A percentile compares a stretch with the other conserved stretches of the same genome.
Evolutionary conservation across 495 filamentous ascomycete species (phyloP).

Genomic region (Xylaria grammica): DNA sequence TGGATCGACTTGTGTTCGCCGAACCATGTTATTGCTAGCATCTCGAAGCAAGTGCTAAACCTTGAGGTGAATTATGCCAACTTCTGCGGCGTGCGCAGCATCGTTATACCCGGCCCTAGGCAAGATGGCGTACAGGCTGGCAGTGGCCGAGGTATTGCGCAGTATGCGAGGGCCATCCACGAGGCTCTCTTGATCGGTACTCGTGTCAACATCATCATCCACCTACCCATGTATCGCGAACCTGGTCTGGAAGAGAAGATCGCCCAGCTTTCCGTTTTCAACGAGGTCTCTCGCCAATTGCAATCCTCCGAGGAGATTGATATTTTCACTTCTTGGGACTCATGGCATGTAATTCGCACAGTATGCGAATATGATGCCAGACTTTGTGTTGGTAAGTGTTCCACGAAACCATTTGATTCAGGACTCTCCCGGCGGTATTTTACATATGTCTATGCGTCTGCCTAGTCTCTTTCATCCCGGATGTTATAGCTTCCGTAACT

Average conservation of each 20-base stretch:
- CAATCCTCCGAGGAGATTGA: constrained; percentile 53
- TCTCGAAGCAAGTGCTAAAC: constrained; percentile 87
- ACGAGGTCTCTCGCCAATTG: constrained; percentile 30
- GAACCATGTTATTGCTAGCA: constrained; percentile 77
- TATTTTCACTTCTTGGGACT: constrained; percentile 83
- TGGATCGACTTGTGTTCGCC: constrained; percentile 92
- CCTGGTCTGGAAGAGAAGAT: constrained; percentile 47
- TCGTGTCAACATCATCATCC: constrained; percentile 80
- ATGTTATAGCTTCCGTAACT: constrained; percentile 1
- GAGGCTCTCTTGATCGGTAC: constrained; percentile 74
- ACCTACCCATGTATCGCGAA: constrained; percentile 76
- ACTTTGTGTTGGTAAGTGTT: constrained; percentile 81
- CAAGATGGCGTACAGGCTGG: constrained; percentile 46
- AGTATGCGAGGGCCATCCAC: constrained; percentile 85
- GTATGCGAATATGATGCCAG: constrained; percentile 83
- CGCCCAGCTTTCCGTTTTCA: constrained; percentile 42
- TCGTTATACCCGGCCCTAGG: constrained; percentile 79
- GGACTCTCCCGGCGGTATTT: neutral
- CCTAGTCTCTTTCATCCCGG: neutral
- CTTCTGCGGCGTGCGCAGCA: constrained; percentile 85
- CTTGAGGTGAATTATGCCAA: constrained; percentile 91
- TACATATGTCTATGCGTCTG: neutral
- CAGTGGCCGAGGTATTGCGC: constrained; percentile 52
- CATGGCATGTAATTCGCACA: constrained; percentile 86
- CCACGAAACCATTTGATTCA: neutral